Percentiles rank a stretch among this genome's conserved stretches.
Evolutionary conservation across 331 rosid genomes (phyloP).

Genomic region (Pyracantha coccinea): DNA sequence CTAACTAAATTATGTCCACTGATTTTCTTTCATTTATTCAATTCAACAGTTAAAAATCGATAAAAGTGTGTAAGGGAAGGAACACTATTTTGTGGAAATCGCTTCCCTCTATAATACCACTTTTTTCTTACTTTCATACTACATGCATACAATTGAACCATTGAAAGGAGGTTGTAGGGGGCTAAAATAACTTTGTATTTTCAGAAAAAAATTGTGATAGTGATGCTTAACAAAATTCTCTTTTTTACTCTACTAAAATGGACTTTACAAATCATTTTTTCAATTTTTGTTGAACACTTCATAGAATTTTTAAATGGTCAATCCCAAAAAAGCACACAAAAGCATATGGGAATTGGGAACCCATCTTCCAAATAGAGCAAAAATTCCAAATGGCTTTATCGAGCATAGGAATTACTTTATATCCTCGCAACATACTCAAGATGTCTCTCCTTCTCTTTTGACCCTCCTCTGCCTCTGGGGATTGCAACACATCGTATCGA

Average conservation of each 20-base stretch:
- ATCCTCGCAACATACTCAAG: slow-evolving; percentile 40
- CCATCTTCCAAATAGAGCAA: slow-evolving; percentile 17
- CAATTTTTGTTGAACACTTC: slow-evolving; percentile 38
- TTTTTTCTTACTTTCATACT: too few relatives aligned
- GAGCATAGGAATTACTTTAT: slow-evolving; percentile 36
- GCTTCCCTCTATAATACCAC: too few relatives aligned
- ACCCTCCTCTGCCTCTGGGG: slow-evolving; percentile 17
- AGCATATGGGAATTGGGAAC: slow-evolving; percentile 11
- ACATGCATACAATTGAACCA: background rate
- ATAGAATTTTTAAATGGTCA: slow-evolving; percentile 26
- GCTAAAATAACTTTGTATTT: slow-evolving; percentile 9
- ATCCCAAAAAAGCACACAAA: slow-evolving; percentile 13
- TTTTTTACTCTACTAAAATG: slow-evolving; percentile 27
- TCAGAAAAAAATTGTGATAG: slow-evolving; percentile 14
- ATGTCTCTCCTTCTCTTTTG: slow-evolving; percentile 59
- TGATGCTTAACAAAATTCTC: slow-evolving; percentile 32
- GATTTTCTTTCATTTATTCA: too few relatives aligned
- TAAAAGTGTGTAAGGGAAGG: too few relatives aligned
- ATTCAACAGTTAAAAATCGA: too few relatives aligned
- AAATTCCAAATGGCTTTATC: slow-evolving; percentile 44
- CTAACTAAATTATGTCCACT: too few relatives aligned
- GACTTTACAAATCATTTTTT: slow-evolving; percentile 29
- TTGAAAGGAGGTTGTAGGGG: background rate
- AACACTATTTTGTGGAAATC: too few relatives aligned
- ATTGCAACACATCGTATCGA: background rate